phyloP scores from a whole-genome alignment of 202 grass and related monocot species.

The Musa balbisiana region DNA sequence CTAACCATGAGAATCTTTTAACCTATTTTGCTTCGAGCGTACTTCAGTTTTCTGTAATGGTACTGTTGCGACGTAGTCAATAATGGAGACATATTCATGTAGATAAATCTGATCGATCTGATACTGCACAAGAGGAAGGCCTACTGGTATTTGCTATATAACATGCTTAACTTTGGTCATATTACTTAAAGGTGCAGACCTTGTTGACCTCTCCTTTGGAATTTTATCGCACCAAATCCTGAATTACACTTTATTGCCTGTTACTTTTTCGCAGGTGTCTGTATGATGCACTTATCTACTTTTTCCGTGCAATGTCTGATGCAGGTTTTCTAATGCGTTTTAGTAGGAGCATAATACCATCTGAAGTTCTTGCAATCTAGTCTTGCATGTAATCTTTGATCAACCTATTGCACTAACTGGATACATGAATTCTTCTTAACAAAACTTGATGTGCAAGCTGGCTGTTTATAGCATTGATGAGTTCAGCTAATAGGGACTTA shows the following conservation, averaged over 20 bases:
- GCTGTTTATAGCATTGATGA: no score
- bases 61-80: background rate
- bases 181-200: constrained; percentile 43
- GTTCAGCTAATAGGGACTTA: no score
- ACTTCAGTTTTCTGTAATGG: background rate
- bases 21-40: no score
- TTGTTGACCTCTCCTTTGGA: constrained; percentile 11
- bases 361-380: background rate
- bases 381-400: background rate
- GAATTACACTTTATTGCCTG: background rate
- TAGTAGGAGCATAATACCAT: background rate
- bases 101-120: constrained; percentile 98
- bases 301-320: background rate
- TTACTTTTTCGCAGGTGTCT: background rate
- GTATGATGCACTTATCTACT: constrained; percentile 2
- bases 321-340: background rate
- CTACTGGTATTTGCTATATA: constrained; percentile 73
- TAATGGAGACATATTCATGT: background rate
- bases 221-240: background rate
- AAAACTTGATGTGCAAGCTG: no score
- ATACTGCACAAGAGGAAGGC: constrained; percentile 83
- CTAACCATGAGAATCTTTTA: background rate
- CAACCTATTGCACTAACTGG: background rate
- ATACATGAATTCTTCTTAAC: no score
- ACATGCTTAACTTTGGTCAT: constrained; percentile 58